Conservation (phyloP, 768 basidiomycete species). For the Boletus sp. region DNA sequence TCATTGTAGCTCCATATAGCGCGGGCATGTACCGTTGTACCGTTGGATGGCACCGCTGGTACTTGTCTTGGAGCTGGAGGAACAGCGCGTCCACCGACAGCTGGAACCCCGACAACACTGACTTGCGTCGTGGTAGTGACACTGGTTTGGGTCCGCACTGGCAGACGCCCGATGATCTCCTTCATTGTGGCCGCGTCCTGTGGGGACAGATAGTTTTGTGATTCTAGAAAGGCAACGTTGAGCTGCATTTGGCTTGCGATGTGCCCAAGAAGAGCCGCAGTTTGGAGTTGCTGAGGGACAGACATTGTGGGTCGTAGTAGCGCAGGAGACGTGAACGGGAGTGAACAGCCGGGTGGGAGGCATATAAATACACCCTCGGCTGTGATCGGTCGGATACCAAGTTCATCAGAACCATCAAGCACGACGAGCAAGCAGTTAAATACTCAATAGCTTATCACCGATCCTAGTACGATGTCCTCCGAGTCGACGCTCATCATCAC, state of each 20-base stretch:
- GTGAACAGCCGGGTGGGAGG: background rate
- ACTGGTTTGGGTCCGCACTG: slow-evolving; percentile 21
- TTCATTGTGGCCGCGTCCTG: slow-evolving; percentile 43
- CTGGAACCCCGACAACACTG: slow-evolving; percentile 1
- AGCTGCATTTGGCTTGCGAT: slow-evolving; percentile 55
- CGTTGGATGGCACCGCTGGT: slow-evolving; percentile 2
- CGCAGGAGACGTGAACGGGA: background rate
- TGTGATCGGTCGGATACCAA: slow-evolving; percentile 1
- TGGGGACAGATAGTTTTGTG: slow-evolving; percentile 51
- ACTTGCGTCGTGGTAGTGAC: slow-evolving; percentile 16
- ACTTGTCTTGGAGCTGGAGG: slow-evolving; percentile 16
- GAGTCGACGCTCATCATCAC: slow-evolving; percentile 36
- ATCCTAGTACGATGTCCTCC: slow-evolving; percentile 2
- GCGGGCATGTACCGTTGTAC: slow-evolving; percentile 37
- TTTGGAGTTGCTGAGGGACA: slow-evolving; percentile 23
- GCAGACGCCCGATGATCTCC: slow-evolving; percentile 48
- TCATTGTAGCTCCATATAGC: slow-evolving; percentile 72
- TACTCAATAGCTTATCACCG: background rate
- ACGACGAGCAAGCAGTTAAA: background rate
- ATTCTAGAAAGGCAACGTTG: slow-evolving; percentile 56
- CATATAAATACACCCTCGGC: slow-evolving; percentile 18
- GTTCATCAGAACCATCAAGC: too few species aligned
- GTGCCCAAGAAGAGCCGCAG: slow-evolving; percentile 54
- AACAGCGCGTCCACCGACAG: slow-evolving; percentile 11
- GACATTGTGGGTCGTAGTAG: slow-evolving; percentile 20